These are phyloP conservation scores for Thelonectria blattea DNA, from an alignment of 2,329 filamentous ascomycete genomes.

Conservation along the genomic window DNA sequence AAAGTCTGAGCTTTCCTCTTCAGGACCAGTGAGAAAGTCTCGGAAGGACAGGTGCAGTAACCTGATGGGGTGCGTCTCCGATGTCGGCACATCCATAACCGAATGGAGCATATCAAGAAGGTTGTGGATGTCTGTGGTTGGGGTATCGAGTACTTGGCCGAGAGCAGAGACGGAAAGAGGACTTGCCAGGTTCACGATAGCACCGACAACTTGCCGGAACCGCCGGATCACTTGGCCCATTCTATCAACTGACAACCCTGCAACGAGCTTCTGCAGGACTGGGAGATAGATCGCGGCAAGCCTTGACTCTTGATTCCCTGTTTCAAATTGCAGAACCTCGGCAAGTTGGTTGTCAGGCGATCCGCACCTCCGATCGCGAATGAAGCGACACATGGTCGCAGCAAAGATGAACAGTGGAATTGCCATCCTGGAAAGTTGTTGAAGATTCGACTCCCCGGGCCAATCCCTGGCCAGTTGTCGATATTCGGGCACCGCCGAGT, in stretches of 20 bases:
- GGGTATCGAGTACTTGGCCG: constrained; percentile 29
- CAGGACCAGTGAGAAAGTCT: constrained; percentile 45
- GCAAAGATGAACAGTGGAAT: constrained; percentile 46
- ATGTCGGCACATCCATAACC: constrained; percentile 3
- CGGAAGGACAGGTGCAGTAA: constrained; percentile 42
- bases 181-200: neutral
- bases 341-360: constrained; percentile 32
- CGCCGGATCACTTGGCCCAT: neutral
- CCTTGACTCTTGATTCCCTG: constrained; percentile 11
- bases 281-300: constrained; percentile 30
- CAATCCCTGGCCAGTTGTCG: constrained; percentile 9
- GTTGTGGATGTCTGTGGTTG: constrained; percentile 18
- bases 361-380: constrained; percentile 29
- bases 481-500: constrained; percentile 1
- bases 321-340: constrained; percentile 31
- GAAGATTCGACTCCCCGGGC: constrained; percentile 1
- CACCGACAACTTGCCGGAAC: neutral
- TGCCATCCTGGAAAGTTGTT: constrained; percentile 36
- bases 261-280: constrained; percentile 20
- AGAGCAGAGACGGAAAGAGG: constrained; percentile 31
- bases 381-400: constrained; percentile 42
- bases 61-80: neutral
- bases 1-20: constrained; percentile 40
- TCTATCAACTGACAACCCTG: neutral
- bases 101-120: constrained; percentile 30